Evolutionary conservation across 2,329 filamentous ascomycete genomes (phyloP).

Genomic region (Alternaria sp.): DNA sequence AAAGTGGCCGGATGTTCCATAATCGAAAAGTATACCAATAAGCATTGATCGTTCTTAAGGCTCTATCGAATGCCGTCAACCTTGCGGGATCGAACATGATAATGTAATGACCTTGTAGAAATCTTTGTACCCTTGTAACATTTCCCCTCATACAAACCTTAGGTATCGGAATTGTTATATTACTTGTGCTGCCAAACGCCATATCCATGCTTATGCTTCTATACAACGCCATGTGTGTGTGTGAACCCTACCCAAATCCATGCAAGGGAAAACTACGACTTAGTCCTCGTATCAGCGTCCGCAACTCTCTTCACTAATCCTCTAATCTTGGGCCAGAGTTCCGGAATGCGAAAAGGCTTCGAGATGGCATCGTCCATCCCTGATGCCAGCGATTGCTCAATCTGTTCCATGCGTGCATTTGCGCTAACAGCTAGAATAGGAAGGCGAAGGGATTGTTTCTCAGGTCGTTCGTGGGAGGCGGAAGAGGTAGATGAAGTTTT

Average conservation of each 20-base stretch:
- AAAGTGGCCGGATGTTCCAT: too few species aligned
- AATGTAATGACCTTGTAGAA: too few species aligned
- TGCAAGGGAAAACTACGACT: background rate
- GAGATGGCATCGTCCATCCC: constrained; percentile 46
- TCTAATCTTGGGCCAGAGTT: constrained; percentile 31
- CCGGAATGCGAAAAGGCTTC: constrained; percentile 36
- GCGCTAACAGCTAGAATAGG: constrained; percentile 48
- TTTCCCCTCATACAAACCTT: too few species aligned
- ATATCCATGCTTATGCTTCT: background rate
- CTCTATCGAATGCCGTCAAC: too few species aligned
- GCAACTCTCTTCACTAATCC: constrained; percentile 15
- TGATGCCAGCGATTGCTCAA: constrained; percentile 37
- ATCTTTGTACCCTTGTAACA: too few species aligned
- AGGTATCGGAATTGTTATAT: background rate
- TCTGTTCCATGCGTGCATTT: constrained; percentile 46
- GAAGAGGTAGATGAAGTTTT: background rate
- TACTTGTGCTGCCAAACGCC: background rate
- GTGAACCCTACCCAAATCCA: background rate
- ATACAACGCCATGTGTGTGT: background rate
- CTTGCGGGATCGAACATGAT: too few species aligned
- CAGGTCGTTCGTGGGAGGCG: background rate
- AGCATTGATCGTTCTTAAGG: too few species aligned
- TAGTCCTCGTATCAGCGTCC: background rate
- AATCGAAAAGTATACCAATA: too few species aligned
- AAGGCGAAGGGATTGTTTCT: constrained; percentile 18